Conservation (phyloP, 2,329 filamentous ascomycete genomes). For the Cladosporium colombiae region DNA sequence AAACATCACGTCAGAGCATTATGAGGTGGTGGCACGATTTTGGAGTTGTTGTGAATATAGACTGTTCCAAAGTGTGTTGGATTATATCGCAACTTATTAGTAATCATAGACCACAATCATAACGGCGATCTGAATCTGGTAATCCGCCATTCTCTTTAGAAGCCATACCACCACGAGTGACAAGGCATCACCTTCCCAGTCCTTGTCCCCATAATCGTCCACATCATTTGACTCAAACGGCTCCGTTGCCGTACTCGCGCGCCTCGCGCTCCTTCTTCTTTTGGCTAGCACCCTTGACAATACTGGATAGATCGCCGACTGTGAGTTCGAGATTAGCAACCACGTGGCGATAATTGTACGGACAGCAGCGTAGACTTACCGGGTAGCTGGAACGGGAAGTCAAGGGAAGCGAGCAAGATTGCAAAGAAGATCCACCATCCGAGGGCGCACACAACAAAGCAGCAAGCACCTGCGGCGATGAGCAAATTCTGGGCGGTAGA, state of each 20-base stretch:
- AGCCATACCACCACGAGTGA: not conserved
- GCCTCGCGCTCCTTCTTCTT: conserved; percentile 27
- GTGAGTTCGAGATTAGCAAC: not conserved
- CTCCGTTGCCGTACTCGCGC: not conserved
- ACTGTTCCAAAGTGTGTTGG: not conserved
- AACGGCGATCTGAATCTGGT: not conserved
- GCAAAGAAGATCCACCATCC: conserved; percentile 58
- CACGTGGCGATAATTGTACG: not conserved
- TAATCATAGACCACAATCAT: not conserved
- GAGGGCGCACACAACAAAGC: conserved; percentile 50
- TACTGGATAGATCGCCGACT: conserved; percentile 48
- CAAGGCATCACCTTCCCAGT: not conserved
- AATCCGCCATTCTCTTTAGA: not conserved
- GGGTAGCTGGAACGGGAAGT: conserved; percentile 55
- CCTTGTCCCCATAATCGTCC: not conserved
- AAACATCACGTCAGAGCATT: not conserved
- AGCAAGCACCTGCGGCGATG: conserved; percentile 49
- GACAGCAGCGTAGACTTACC: conserved; percentile 34
- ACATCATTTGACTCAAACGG: not conserved
- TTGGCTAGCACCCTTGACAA: conserved; percentile 49
- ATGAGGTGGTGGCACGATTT: not conserved
- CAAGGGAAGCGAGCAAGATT: conserved; percentile 55
- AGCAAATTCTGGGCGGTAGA: conserved; percentile 34
- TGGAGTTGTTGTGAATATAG: no score
- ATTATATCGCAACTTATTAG: not conserved